Evolutionary conservation across 2,329 filamentous ascomycete species (phyloP).

Genomic region (Diplodia intermedia): DNA sequence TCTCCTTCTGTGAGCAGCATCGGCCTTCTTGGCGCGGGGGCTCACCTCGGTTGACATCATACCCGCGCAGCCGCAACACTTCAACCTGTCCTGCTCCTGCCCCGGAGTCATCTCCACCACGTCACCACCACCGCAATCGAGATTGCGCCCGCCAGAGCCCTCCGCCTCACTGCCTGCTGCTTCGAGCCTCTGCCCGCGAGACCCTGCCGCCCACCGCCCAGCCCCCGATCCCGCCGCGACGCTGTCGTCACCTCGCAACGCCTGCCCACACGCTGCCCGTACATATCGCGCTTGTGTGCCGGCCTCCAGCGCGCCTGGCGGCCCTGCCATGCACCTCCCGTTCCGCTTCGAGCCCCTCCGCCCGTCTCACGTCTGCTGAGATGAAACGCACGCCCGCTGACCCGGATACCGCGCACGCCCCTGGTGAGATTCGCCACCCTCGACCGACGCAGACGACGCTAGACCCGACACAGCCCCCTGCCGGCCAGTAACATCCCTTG

Average conservation of each 20-base stretch:
- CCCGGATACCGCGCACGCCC: constrained; percentile 15
- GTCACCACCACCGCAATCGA: constrained; percentile 7
- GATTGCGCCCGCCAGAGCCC: neutral
- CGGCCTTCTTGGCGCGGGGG: constrained; percentile 28
- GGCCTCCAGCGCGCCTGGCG: neutral
- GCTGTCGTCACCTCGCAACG: constrained; percentile 6
- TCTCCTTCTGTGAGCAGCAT: constrained; percentile 31
- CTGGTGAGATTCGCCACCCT: constrained; percentile 26
- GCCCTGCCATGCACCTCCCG: neutral
- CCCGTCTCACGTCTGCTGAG: neutral
- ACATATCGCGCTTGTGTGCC: constrained; percentile 1
- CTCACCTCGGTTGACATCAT: neutral
- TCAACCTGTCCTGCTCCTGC: neutral
- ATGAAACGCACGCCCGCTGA: constrained; percentile 18
- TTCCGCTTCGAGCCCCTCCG: neutral
- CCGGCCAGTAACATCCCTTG: constrained; percentile 1
- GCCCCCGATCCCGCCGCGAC: neutral
- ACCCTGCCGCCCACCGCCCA: constrained; percentile 6
- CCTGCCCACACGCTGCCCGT: constrained; percentile 9
- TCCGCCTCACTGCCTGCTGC: neutral
- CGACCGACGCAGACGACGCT: constrained; percentile 11
- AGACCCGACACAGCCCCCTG: constrained; percentile 16
- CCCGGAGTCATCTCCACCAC: constrained; percentile 1
- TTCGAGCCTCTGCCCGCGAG: neutral
- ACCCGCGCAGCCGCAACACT: constrained; percentile 25